Evolutionary conservation across 2,329 filamentous ascomycete species (phyloP).

Genomic region (Teratosphaeria viscida): DNA sequence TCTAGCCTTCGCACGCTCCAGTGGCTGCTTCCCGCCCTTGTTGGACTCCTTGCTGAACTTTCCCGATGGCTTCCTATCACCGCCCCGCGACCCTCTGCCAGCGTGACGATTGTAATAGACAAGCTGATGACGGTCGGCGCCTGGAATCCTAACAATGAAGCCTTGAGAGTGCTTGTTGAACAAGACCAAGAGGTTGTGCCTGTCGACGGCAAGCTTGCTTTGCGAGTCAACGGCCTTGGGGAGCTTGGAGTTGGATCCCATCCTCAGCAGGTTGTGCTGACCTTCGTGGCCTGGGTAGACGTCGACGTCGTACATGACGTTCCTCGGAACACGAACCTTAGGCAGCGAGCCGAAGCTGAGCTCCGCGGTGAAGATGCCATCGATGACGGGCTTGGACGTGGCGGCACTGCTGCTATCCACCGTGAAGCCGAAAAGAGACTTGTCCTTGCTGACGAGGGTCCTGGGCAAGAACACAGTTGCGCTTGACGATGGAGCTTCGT

Average conservation of each 20-base stretch:
- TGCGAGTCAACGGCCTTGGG: slow-evolving; percentile 7
- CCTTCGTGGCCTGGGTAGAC: slow-evolving; percentile 1
- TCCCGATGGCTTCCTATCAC: slow-evolving; percentile 1
- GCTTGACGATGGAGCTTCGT: slow-evolving; percentile 41
- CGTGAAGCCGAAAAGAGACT: slow-evolving; percentile 14
- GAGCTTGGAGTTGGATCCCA: slow-evolving; percentile 6
- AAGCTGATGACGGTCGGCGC: slow-evolving; percentile 11
- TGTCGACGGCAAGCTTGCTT: background rate
- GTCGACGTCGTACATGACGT: slow-evolving; percentile 13
- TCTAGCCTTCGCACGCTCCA: background rate
- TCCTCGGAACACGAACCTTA: slow-evolving; percentile 19
- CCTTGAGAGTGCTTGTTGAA: slow-evolving; percentile 12
- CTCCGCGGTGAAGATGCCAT: slow-evolving; percentile 34
- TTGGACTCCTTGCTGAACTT: background rate
- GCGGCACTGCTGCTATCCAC: slow-evolving; percentile 25
- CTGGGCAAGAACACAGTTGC: slow-evolving; percentile 63
- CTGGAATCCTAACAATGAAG: slow-evolving; percentile 18
- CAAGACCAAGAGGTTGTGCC: background rate
- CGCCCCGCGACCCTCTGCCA: slow-evolving; percentile 1
- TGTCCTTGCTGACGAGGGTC: slow-evolving; percentile 1
- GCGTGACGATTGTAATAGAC: background rate
- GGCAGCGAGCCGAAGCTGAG: slow-evolving; percentile 39
- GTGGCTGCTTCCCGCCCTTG: background rate
- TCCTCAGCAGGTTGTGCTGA: slow-evolving; percentile 13
- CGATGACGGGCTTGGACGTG: slow-evolving; percentile 31